These are phyloP conservation scores for Amylostereum chailletii DNA, from an alignment of 1,284 basidiomycete species.

Conservation along the genomic window DNA sequence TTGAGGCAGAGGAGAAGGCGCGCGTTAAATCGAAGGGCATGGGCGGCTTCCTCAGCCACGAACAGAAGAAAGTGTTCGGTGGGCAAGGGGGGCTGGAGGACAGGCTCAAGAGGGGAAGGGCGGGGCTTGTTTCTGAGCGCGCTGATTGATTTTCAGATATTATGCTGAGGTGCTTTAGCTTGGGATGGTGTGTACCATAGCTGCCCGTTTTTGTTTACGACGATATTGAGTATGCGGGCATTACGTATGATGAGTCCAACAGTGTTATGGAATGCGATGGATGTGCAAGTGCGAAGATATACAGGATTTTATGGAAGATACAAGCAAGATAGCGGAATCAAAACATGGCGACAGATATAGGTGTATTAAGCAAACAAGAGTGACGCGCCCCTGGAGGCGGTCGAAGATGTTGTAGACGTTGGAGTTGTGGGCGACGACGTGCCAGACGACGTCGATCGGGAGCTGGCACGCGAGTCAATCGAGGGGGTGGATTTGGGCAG, in stretches of 20 bases:
- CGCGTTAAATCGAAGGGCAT: slow-evolving; percentile 62
- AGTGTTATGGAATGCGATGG: no score
- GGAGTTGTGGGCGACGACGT: slow-evolving; percentile 1
- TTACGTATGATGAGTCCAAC: not conserved
- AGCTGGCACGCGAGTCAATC: slow-evolving; percentile 2
- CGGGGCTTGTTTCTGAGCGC: slow-evolving; percentile 47
- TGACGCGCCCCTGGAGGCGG: slow-evolving; percentile 25
- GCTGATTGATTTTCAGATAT: slow-evolving; percentile 30
- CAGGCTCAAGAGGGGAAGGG: slow-evolving; percentile 57
- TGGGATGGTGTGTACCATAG: no score
- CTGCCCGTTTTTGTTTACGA: not conserved
- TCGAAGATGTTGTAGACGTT: slow-evolving; percentile 3
- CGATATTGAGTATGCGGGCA: not conserved
- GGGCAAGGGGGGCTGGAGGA: slow-evolving; percentile 71
- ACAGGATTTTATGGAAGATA: no score
- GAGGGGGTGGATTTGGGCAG: not conserved
- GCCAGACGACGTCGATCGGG: not conserved
- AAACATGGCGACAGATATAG: not conserved
- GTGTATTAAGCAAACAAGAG: slow-evolving; percentile 21
- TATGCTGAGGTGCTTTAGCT: not conserved
- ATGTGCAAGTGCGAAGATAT: no score
- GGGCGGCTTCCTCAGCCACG: slow-evolving; percentile 62
- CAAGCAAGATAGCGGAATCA: no score
- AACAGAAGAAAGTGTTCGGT: slow-evolving; percentile 73
- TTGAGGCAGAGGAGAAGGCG: slow-evolving; percentile 53